Evolutionary conservation across 2,329 filamentous ascomycete genomes (phyloP), one percentile per base, ranked within the genome.

Genomic region (Cadophora luteo-olivacea): DNA sequence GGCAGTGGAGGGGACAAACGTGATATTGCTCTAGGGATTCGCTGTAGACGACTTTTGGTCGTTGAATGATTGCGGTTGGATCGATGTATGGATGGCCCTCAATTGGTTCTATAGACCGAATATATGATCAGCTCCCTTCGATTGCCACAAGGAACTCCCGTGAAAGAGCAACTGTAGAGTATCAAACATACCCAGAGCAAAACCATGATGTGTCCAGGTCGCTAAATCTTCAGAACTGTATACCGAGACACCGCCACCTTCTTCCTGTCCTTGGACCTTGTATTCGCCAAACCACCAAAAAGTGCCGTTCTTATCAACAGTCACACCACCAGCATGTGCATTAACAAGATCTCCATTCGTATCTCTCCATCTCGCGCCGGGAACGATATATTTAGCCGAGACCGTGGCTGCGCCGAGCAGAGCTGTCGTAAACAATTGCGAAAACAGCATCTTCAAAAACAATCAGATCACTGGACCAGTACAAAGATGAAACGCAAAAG

Each of bases 211-310:
- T 24, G 83, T 79, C 87, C 87, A 90, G 0, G 86, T 89, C 1
- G 84, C 85, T 1, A 90, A 79, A 70, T 90, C 86, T 24, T 85
- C 81, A 0, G 87, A 89, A 74, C 86, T 89, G 75, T 88, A 88
- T 0, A 88, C 87, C 0, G 85, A 85, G 0, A 90, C 78, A 22
- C 87, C 87, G 0, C 86, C 87, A 11, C 87, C 87, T 73, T 90
- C 87, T 8, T 81, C 81, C 69, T 87, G 85, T 0, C 83, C 86
- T 71, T 89, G 77, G 12, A 82, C 78, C 78, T 90, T 90, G 78
- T 88, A 85, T 74, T 90, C 87, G 45, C 87, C 87, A 66, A 89
- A 89, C 82, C 83, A 84, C 78, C 84, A 89, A 75, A 87, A 90
- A 68, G 82, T 85, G 19, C 84, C 84, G 0, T 82, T 82, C 49